phyloP scores from a whole-genome alignment of 768 basidiomycete genomes.

The Tricholoma hemisulphureum region DNA sequence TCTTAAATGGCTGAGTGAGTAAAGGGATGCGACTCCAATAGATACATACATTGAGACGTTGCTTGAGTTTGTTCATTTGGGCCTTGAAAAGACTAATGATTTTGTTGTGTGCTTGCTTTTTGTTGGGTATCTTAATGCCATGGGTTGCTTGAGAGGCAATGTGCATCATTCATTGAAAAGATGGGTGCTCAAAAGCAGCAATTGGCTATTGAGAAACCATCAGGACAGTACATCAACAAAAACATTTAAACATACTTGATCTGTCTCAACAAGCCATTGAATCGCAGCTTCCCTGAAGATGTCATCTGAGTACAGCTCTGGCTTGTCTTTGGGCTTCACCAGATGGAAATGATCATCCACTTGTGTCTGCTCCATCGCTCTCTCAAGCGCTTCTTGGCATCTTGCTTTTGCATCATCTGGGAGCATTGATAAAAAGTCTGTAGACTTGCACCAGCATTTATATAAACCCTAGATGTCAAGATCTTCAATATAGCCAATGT shows the following conservation, averaged over 20 bases:
- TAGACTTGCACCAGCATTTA: slow-evolving; percentile 9
- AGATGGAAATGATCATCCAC: slow-evolving; percentile 4
- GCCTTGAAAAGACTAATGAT: slow-evolving; percentile 22
- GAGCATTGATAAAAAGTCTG: slow-evolving; percentile 21
- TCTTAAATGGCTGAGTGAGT: not conserved
- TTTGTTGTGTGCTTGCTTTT: slow-evolving; percentile 20
- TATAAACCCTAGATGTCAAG: slow-evolving; percentile 1
- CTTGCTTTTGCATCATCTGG: slow-evolving; percentile 14
- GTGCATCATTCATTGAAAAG: slow-evolving; percentile 22
- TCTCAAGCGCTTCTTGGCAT: not conserved
- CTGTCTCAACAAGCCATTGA: slow-evolving; percentile 35
- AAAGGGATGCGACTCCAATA: no score
- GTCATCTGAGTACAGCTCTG: slow-evolving; percentile 19
- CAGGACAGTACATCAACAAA: not conserved
- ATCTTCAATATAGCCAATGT: not conserved
- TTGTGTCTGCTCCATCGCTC: not conserved
- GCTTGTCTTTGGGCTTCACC: slow-evolving; percentile 4
- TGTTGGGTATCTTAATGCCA: slow-evolving; percentile 24
- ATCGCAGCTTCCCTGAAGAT: slow-evolving; percentile 25
- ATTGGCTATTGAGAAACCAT: not conserved
- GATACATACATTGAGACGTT: slow-evolving; percentile 14
- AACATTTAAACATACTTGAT: slow-evolving; percentile 25
- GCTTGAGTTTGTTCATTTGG: not conserved
- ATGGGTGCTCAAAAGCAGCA: slow-evolving; percentile 23
- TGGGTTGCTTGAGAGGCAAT: slow-evolving; percentile 29